A percentile compares a stretch with the other conserved stretches of the same genome.
These are phyloP conservation scores for Malus hybrid DNA, from an alignment of 331 rosid species.

Conservation along the genomic window DNA sequence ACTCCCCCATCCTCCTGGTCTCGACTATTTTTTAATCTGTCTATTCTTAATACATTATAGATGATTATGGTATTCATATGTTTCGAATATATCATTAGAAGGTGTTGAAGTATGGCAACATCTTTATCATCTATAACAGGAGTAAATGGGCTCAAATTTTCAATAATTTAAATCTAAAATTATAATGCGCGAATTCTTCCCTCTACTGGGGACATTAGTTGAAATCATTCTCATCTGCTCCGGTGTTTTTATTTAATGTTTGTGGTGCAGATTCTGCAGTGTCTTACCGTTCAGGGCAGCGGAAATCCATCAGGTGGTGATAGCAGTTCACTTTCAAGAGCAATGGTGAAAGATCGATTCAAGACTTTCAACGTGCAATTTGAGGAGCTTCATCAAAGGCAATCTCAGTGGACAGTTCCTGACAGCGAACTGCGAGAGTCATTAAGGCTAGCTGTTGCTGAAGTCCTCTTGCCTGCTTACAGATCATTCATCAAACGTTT, in stretches of 20 bases:
- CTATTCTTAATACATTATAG: neutral
- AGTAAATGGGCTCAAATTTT: neutral
- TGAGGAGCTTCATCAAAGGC: slow-evolving; percentile 90
- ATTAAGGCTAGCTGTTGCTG: slow-evolving; percentile 86
- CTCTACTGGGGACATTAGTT: neutral
- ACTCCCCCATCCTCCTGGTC: neutral
- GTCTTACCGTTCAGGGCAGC: slow-evolving; percentile 69
- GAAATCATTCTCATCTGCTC: neutral
- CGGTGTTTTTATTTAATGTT: neutral
- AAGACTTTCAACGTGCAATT: slow-evolving; percentile 79
- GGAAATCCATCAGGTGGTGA: slow-evolving; percentile 40
- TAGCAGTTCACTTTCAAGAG: slow-evolving; percentile 62
- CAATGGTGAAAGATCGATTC: slow-evolving; percentile 68
- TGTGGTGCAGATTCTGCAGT: slow-evolving; percentile 69
- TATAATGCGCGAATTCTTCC: neutral
- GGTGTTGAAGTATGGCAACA: neutral
- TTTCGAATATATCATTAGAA: neutral
- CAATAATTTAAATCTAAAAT: neutral
- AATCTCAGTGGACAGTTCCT: slow-evolving; percentile 96
- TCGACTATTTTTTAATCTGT: neutral
- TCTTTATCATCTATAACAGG: neutral
- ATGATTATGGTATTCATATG: neutral
- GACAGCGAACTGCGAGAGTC: slow-evolving; percentile 96
- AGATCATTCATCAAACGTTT: slow-evolving; percentile 83
- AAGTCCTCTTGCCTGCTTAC: slow-evolving; percentile 92